Evolutionary conservation across 1,284 basidiomycete genomes (phyloP).

Genomic region (Apiotrichum sp.): DNA sequence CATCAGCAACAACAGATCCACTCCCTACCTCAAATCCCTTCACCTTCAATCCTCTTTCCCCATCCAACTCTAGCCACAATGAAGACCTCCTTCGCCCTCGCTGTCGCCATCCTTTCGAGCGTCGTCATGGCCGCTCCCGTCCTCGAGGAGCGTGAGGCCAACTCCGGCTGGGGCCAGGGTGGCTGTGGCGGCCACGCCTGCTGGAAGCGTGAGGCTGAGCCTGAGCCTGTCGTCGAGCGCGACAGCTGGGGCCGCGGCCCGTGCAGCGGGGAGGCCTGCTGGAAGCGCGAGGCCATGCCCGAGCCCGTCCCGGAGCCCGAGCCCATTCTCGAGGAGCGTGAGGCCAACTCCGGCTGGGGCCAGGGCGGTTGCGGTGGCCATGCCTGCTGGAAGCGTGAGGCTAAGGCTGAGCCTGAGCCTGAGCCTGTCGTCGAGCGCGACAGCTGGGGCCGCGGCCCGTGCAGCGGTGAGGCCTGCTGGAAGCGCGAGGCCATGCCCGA

Average conservation of each 20-base stretch:
- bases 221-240: constrained; percentile 13
- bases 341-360: not conserved
- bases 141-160: constrained; percentile 10
- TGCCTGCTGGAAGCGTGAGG: not conserved
- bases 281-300: not conserved
- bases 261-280: not conserved
- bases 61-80: constrained; percentile 10
- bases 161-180: not conserved
- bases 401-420: not conserved
- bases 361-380: constrained; percentile 4
- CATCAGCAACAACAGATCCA: too few relatives aligned
- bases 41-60: not conserved
- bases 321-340: constrained; percentile 6
- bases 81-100: constrained; percentile 24
- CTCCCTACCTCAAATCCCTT: too few relatives aligned
- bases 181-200: not conserved
- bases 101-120: constrained; percentile 16
- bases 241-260: not conserved
- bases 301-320: constrained; percentile 3
- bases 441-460: not conserved
- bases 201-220: constrained; percentile 16
- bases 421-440: not conserved
- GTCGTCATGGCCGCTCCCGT: constrained; percentile 27
- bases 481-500: not conserved
- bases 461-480: not conserved